phyloP scores from a whole-genome alignment of 129 eudicot species.

The Ambrosia trifida region DNA sequence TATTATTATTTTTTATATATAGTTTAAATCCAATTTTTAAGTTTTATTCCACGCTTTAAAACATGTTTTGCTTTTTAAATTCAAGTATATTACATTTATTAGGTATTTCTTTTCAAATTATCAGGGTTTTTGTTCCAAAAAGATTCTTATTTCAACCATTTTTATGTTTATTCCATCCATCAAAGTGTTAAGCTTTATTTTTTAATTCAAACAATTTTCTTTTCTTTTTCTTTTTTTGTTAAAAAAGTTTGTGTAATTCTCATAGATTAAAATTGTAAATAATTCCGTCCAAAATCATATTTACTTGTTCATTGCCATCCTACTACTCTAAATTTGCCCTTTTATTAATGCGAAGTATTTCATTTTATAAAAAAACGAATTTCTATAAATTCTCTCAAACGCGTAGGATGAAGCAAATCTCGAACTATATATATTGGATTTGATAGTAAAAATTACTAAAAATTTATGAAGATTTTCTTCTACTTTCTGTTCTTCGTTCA shows the following conservation, averaged over 20 bases:
- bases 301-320: too few species aligned
- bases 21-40: constrained; percentile 2
- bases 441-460: too few species aligned
- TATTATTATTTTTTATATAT: neutral
- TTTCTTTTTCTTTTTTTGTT: neutral
- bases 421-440: too few species aligned
- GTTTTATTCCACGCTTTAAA: neutral
- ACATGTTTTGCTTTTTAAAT: neutral
- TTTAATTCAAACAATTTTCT: neutral
- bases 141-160: too few species aligned
- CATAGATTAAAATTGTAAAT: too few species aligned
- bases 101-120: neutral
- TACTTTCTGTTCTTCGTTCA: too few species aligned
- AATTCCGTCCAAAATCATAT: too few species aligned
- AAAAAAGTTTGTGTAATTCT: too few species aligned
- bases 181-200: neutral
- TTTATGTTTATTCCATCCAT: neutral
- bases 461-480: too few species aligned
- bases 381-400: too few species aligned
- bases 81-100: neutral
- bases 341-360: neutral
- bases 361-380: neutral
- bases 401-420: too few species aligned
- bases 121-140: neutral
- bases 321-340: too few species aligned